Conservation (phyloP, 139 green algal species). For the Marvania coccoides region DNA sequence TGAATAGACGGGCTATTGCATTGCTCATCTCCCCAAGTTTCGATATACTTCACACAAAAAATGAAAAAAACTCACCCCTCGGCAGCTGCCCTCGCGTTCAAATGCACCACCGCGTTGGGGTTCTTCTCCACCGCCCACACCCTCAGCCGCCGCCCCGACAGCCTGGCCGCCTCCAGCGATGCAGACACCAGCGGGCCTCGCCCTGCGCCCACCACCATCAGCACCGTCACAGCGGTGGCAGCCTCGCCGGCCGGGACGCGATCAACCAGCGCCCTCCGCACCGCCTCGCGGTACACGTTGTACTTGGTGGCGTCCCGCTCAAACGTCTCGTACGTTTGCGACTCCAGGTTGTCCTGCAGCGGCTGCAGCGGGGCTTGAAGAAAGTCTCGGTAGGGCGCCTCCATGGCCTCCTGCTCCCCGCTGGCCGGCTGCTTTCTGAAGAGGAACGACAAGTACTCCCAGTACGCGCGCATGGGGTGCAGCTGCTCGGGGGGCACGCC, state of each 20-base stretch:
- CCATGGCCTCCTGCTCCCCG: slow-evolving; percentile 44
- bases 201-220: slow-evolving; percentile 94
- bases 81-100: slow-evolving; percentile 61
- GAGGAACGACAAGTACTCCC: slow-evolving; percentile 90
- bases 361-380: slow-evolving; percentile 87
- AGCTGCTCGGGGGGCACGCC: neutral
- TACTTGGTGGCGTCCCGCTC: slow-evolving; percentile 95
- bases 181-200: slow-evolving; percentile 83
- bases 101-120: slow-evolving; percentile 87
- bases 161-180: slow-evolving; percentile 46
- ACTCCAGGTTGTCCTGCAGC: slow-evolving; percentile 94
- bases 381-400: slow-evolving; percentile 86
- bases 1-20: too few relatives aligned
- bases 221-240: slow-evolving; percentile 18
- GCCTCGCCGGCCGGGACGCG: slow-evolving; percentile 6
- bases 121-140: slow-evolving; percentile 99
- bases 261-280: slow-evolving; percentile 62
- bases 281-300: slow-evolving; percentile 73
- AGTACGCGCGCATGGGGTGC: slow-evolving; percentile 69
- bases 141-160: slow-evolving; percentile 32
- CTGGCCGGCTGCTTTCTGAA: slow-evolving; percentile 57
- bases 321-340: slow-evolving; percentile 95
- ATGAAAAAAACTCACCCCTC: slow-evolving; percentile 25
- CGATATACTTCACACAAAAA: too few relatives aligned
- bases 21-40: too few relatives aligned